Conservation (phyloP, 2,329 filamentous ascomycete genomes). For the Xylaria sp. region DNA sequence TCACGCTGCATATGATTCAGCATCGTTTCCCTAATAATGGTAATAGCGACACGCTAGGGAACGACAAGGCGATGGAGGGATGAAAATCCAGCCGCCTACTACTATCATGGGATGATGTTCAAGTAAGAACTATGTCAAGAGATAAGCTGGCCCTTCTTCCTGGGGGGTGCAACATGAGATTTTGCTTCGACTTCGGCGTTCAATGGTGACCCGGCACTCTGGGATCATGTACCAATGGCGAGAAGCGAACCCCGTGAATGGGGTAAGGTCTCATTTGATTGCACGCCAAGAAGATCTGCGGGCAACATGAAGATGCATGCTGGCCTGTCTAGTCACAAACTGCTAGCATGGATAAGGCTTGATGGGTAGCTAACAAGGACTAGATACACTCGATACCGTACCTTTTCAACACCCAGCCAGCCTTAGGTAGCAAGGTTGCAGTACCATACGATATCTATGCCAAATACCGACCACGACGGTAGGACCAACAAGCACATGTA, state of each 20-base stretch:
- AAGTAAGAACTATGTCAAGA: not conserved
- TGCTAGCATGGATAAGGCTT: not conserved
- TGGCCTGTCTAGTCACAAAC: conserved; percentile 2
- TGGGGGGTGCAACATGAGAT: not conserved
- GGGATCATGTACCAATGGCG: conserved; percentile 20
- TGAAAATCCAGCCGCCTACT: not conserved
- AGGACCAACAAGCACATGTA: not conserved
- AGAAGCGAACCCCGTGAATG: conserved; percentile 25
- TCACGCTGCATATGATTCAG: conserved; percentile 19
- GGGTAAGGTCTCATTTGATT: conserved; percentile 15
- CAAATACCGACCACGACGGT: not conserved
- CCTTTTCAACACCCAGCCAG: too few species aligned
- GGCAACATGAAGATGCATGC: conserved; percentile 9
- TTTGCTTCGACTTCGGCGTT: not conserved
- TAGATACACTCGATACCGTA: not conserved
- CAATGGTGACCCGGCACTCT: conserved; percentile 18
- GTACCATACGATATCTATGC: not conserved
- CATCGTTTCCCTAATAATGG: not conserved
- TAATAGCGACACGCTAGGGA: not conserved
- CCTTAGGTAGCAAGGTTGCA: not conserved
- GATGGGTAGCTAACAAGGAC: conserved; percentile 1
- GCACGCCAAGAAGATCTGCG: conserved; percentile 24
- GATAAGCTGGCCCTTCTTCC: not conserved
- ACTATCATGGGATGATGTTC: not conserved
- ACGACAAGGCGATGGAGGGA: not conserved